Base-by-base conservation (phyloP, 257 asterid species). In the Plantago elongata region DNA sequence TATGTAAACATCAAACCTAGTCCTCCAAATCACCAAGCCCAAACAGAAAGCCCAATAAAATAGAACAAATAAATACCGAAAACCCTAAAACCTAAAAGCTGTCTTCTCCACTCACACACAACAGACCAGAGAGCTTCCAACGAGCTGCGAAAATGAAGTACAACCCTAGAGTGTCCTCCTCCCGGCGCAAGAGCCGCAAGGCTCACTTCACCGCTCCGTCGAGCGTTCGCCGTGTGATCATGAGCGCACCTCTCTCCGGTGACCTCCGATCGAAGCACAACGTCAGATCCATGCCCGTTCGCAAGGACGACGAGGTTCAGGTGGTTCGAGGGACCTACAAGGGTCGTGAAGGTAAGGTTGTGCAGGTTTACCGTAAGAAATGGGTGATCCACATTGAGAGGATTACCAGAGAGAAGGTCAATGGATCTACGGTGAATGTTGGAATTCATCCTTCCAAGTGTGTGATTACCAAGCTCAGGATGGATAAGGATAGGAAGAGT, bases 351-450 rank as follows among this genome's bases (percentile, higher is more conserved):
- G 95, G 95, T 1, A 89, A 89, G 70, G 93, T 89, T 0, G 95
- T 86, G 27, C 95, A 84, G 75, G 95, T 86, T 0, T 89, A 89
- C 82, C 84, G 89, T 2, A 86, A 86, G 87, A 89, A 84, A 46
- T 89, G 97, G 97, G 97, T 84, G n/a, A 89, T 89, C 68, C 95
- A 89, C 67, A 75, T 86, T 54, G 97, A 89, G 69, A 82, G 97
- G 8, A 89, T 84, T 62, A 86, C 97, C 9, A 84, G 95, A 0
- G 95, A 84, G 81, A 86, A 89, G 83, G 95, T 86, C 0, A 82
- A 89, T 50, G 96, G 96, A 5, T 81, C 90, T 13, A 89, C 96
- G 3, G 96, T 89, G 45, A 89, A 89, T 47, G 96, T 88, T 13
- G 96, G 96, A 13, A 80, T 88, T 63, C 79, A 88, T 50, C 83